Evolutionary conservation across 108 stramenopile genomes (phyloP).

Genomic region (Epipyxis sp.): DNA sequence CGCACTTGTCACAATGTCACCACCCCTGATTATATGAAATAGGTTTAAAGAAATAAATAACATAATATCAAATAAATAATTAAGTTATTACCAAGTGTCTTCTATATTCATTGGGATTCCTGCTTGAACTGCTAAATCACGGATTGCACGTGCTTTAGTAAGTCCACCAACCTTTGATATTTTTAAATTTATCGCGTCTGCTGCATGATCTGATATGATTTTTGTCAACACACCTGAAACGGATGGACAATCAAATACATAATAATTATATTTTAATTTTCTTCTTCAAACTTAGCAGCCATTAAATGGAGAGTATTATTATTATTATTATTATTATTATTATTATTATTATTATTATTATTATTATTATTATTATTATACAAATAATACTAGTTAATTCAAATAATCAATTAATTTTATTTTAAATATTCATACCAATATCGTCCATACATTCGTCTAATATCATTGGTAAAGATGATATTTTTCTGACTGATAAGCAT

Average conservation of each 20-base stretch:
- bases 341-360: too few species aligned
- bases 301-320: too few species aligned
- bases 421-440: too few species aligned
- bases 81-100: constrained; percentile 20
- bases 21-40: constrained; percentile 8
- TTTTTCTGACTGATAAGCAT: constrained; percentile 18
- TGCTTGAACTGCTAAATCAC: constrained; percentile 15
- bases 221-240: neutral
- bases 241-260: too few species aligned
- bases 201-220: constrained; percentile 23
- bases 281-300: too few species aligned
- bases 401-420: too few species aligned
- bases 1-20: constrained; percentile 32
- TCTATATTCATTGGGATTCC: constrained; percentile 33
- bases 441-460: constrained; percentile 35
- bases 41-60: neutral
- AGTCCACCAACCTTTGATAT: constrained; percentile 35
- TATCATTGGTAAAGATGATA: constrained; percentile 21
- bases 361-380: too few species aligned
- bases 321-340: too few species aligned
- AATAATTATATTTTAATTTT: too few species aligned
- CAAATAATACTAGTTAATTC: too few species aligned
- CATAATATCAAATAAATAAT: neutral
- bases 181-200: constrained; percentile 35
- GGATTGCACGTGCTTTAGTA: constrained; percentile 28